Conservation (phyloP, 2,329 filamentous ascomycete species). For the Exophiala oligosperma region DNA sequence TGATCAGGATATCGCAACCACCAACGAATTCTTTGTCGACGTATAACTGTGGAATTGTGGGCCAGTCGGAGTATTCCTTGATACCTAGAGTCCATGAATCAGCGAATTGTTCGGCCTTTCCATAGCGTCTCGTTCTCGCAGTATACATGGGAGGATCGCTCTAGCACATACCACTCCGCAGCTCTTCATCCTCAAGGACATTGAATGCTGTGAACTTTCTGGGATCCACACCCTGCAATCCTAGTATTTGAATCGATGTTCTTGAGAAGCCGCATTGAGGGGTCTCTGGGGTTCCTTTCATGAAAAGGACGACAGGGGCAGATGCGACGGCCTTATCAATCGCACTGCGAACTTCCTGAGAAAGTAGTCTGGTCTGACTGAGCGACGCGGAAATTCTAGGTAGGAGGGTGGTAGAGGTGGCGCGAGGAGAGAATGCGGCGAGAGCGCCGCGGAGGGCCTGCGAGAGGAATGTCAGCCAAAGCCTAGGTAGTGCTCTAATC, state of each 20-base stretch:
- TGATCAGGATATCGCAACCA: slow-evolving; percentile 94
- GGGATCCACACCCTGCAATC: slow-evolving; percentile 91
- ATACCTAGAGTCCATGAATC: slow-evolving; percentile 63
- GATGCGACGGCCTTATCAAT: slow-evolving; percentile 89
- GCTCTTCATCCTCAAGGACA: slow-evolving; percentile 85
- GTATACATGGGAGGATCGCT: not conserved
- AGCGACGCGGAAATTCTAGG: slow-evolving; percentile 24
- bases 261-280: slow-evolving; percentile 97
- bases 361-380: slow-evolving; percentile 61
- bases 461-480: not conserved
- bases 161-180: slow-evolving; percentile 69
- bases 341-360: slow-evolving; percentile 73
- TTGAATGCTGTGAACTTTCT: slow-evolving; percentile 98
- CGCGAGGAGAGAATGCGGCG: slow-evolving; percentile 24
- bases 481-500: not conserved
- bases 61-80: slow-evolving; percentile 99
- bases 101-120: not conserved
- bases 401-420: slow-evolving; percentile 36
- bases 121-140: not conserved
- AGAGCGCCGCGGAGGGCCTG: slow-evolving; percentile 26
- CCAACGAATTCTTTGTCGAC: slow-evolving; percentile 94
- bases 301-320: slow-evolving; percentile 93
- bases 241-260: slow-evolving; percentile 90
- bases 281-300: slow-evolving; percentile 97
- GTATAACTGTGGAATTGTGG: slow-evolving; percentile 96